Evolutionary conservation across 2,329 filamentous ascomycete genomes (phyloP).

Genomic region (Drechslera avenae): DNA sequence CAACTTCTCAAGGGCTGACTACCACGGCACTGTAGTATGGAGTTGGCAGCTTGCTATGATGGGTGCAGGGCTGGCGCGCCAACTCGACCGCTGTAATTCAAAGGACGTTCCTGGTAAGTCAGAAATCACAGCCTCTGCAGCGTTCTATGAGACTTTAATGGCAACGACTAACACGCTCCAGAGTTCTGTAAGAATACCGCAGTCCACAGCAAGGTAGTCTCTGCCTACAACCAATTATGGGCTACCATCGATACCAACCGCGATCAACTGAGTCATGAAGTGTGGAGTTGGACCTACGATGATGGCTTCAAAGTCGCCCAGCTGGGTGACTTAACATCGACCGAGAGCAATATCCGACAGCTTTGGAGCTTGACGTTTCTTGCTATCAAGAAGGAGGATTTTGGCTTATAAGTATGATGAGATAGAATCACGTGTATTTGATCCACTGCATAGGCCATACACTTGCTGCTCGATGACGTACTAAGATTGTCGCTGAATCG

Average conservation of each 20-base stretch:
- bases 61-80: constrained; percentile 63
- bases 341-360: constrained; percentile 61
- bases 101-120: constrained; percentile 17
- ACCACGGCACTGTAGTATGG: constrained; percentile 70
- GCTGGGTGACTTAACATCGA: constrained; percentile 57
- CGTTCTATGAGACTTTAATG: not conserved
- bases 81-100: constrained; percentile 59
- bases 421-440: no score
- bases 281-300: constrained; percentile 67
- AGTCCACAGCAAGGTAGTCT: constrained; percentile 53
- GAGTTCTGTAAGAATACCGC: constrained; percentile 57
- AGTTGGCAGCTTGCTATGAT: constrained; percentile 69
- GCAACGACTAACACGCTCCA: constrained; percentile 32
- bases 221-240: constrained; percentile 66
- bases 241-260: constrained; percentile 63
- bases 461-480: no score
- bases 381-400: constrained; percentile 55
- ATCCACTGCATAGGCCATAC: no score
- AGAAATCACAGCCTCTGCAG: not conserved
- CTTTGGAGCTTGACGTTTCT: constrained; percentile 65
- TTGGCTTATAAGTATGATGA: not conserved
- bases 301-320: constrained; percentile 58
- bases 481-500: no score
- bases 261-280: constrained; percentile 60
- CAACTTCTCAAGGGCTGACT: constrained; percentile 63